Conservation (phyloP, 1,284 basidiomycete genomes). For the Cutaneotrichosporon daszewskae region DNA sequence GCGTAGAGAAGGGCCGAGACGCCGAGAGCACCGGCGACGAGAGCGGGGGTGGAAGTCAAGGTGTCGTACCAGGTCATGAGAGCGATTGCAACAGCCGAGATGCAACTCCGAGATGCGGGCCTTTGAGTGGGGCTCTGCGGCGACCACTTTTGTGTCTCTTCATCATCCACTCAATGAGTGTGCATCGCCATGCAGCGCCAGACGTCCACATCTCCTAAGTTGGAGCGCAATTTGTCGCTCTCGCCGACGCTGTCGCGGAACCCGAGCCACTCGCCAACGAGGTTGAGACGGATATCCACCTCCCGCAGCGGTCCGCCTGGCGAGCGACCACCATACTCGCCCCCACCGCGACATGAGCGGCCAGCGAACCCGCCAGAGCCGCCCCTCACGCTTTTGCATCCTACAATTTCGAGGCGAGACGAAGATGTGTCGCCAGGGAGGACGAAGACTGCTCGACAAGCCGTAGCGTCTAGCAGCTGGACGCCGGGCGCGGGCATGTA, state of each 20-base stretch:
- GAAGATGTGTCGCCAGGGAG: not conserved
- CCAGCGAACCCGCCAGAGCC: conserved; percentile 37
- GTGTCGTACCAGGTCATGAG: conserved; percentile 24
- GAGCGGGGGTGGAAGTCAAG: conserved; percentile 29
- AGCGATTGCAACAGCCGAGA: no score
- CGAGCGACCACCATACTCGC: conserved; percentile 1
- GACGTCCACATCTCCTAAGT: not conserved
- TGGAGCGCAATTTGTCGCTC: not conserved
- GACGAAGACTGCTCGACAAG: not conserved
- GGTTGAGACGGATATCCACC: no score
- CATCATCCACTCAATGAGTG: not conserved
- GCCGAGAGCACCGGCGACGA: conserved; percentile 32
- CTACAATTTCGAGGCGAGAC: conserved; percentile 15
- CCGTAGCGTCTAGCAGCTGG: not conserved
- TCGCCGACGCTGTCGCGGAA: not conserved
- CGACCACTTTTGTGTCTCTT: not conserved
- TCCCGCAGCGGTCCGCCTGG: not conserved
- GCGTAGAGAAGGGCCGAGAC: conserved; percentile 25
- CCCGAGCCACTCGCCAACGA: not conserved
- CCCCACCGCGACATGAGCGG: conserved; percentile 10
- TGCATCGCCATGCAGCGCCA: not conserved
- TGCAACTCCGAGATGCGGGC: no score
- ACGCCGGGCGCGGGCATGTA: conserved; percentile 58
- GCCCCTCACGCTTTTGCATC: conserved; percentile 34
- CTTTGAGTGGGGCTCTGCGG: no score